These are phyloP conservation scores for Xenosphaeropsis pyriputrescens DNA, from an alignment of 2,329 filamentous ascomycete genomes.

Conservation along the genomic window DNA sequence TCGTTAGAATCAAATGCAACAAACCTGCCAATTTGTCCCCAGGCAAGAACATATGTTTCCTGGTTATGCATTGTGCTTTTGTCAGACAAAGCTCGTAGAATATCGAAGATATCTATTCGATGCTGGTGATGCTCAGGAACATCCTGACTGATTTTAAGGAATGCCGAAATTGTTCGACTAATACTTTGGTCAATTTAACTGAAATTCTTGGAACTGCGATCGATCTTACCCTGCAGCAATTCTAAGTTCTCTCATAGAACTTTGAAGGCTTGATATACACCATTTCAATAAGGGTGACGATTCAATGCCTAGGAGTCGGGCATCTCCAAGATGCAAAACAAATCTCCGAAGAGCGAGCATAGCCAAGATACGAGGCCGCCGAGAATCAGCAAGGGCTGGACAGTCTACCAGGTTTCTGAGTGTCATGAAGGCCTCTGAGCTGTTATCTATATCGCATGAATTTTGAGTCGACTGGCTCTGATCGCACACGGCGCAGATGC, in stretches of 20 bases:
- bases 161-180: conserved; percentile 50
- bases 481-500: conserved; percentile 17
- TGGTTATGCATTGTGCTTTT: conserved; percentile 52
- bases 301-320: conserved; percentile 49
- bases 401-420: conserved; percentile 29
- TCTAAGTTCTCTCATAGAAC: conserved; percentile 72
- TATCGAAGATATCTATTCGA: conserved; percentile 52
- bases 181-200: too few relatives aligned
- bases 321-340: conserved; percentile 47
- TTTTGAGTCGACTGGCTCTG: conserved; percentile 4
- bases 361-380: conserved; percentile 50
- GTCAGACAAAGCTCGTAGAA: conserved; percentile 59
- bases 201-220: too few relatives aligned
- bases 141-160: conserved; percentile 19
- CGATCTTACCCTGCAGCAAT: conserved; percentile 48
- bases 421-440: conserved; percentile 25
- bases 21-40: conserved; percentile 68
- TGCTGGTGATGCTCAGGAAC: conserved; percentile 30
- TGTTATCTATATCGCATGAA: conserved; percentile 5
- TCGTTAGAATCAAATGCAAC: conserved; percentile 7
- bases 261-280: conserved; percentile 68
- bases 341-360: conserved; percentile 60
- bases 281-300: conserved; percentile 59
- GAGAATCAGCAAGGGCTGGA: conserved; percentile 33
- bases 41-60: conserved; percentile 74